Evolutionary conservation across 257 asterid genomes (phyloP).

Genomic region (Solanum infundibuliforme): DNA sequence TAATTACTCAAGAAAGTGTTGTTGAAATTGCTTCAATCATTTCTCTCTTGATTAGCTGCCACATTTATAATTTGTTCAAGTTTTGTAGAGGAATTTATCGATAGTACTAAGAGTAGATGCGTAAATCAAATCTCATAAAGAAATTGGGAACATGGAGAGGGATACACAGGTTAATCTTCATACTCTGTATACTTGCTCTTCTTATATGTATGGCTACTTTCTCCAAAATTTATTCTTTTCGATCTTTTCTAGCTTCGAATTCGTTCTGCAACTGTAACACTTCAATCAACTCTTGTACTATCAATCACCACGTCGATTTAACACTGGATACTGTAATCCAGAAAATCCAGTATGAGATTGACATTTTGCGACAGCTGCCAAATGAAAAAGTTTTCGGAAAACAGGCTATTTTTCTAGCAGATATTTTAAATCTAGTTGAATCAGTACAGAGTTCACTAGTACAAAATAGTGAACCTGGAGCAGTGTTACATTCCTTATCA

Average conservation of each 20-base stretch:
- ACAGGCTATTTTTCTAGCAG: constrained; percentile 43
- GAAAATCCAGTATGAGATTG: constrained; percentile 32
- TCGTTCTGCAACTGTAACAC: constrained; percentile 9
- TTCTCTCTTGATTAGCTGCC: background rate
- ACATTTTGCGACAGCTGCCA: constrained; percentile 5
- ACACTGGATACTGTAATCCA: constrained; percentile 13
- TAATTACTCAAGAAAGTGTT: background rate
- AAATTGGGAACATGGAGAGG: constrained; percentile 23
- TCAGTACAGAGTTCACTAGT: constrained; percentile 9
- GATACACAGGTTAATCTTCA: constrained; percentile 18
- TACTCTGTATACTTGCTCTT: constrained; percentile 11
- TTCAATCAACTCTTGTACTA: background rate
- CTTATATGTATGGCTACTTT: constrained; percentile 24
- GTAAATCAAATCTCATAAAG: constrained; percentile 7
- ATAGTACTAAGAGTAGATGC: constrained; percentile 6
- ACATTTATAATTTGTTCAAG: background rate
- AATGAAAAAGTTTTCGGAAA: constrained; percentile 4
- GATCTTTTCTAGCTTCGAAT: constrained; percentile 19
- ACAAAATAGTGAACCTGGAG: background rate
- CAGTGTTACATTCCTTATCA: background rate
- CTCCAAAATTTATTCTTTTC: constrained; percentile 28
- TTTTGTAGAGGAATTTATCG: background rate
- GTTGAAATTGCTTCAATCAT: background rate
- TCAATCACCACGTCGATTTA: constrained; percentile 1
- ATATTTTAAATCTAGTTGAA: constrained; percentile 33